phyloP scores from a whole-genome alignment of 805 yeast species.

The Lachancea fermentati region DNA sequence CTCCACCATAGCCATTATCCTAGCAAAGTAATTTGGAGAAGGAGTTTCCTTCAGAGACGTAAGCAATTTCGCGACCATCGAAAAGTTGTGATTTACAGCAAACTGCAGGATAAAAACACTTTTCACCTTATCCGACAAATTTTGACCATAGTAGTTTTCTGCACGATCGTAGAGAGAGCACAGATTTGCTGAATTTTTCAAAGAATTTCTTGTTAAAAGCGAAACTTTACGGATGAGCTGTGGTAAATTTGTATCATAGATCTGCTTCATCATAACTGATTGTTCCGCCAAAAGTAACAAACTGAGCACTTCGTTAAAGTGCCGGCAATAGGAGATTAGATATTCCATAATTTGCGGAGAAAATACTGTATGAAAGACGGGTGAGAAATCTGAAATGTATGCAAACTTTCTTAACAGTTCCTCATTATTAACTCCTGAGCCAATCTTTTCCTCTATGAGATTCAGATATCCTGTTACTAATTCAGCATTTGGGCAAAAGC shows the following conservation, averaged over 20 bases:
- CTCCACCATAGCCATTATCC: conserved; percentile 6
- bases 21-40: conserved; percentile 7
- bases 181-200: conserved; percentile 13
- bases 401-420: conserved; percentile 13
- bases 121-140: conserved; percentile 10
- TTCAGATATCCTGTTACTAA: conserved; percentile 14
- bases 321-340: conserved; percentile 21
- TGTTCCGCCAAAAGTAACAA: conserved; percentile 13
- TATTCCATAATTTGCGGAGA: conserved; percentile 11
- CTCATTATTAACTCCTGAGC: conserved; percentile 4
- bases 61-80: conserved; percentile 13
- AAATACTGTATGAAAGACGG: conserved; percentile 15
- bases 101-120: conserved; percentile 11
- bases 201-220: conserved; percentile 7
- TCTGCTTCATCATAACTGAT: conserved; percentile 10
- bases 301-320: conserved; percentile 17
- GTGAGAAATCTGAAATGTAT: conserved; percentile 19
- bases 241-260: conserved; percentile 11
- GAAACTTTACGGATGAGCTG: conserved; percentile 11
- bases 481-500: conserved; percentile 12
- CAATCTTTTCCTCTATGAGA: conserved; percentile 8
- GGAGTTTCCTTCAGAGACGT: conserved; percentile 1
- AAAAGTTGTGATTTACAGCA: conserved; percentile 11
- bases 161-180: conserved; percentile 11
- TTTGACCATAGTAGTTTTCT: conserved; percentile 3